Percentiles rank a stretch among this genome's conserved stretches.
Conservation (phyloP, 306 rosid genomes). For the Gillenia trifoliata region DNA sequence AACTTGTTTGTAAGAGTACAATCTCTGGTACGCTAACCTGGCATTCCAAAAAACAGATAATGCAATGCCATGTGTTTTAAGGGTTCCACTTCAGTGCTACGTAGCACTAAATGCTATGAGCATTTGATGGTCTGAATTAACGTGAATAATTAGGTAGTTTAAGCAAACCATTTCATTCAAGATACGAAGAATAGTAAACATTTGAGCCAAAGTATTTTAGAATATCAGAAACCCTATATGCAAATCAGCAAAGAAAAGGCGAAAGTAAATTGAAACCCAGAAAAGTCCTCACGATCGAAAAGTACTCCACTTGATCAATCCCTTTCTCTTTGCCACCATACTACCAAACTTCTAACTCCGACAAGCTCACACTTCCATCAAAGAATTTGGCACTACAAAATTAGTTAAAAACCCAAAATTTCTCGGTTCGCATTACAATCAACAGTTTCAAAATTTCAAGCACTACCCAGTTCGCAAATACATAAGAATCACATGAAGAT, state of each 20-base stretch:
- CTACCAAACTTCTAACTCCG: not conserved
- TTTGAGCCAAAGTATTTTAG: too few relatives aligned
- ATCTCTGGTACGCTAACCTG: too few relatives aligned
- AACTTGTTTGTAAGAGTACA: too few relatives aligned
- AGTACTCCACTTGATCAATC: not conserved
- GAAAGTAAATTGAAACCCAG: not conserved
- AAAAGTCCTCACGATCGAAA: not conserved
- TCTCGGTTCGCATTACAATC: not conserved
- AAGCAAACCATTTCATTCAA: not conserved
- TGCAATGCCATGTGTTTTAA: too few relatives aligned
- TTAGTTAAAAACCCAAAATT: not conserved
- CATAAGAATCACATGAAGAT: not conserved
- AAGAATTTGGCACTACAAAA: not conserved
- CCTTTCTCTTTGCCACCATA: not conserved
- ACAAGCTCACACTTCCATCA: not conserved
- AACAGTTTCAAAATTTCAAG: not conserved
- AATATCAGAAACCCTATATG: not conserved
- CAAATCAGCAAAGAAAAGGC: not conserved
- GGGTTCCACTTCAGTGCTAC: too few relatives aligned
- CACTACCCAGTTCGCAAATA: constrained; percentile 3
- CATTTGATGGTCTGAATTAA: too few relatives aligned
- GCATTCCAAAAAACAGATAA: too few relatives aligned
- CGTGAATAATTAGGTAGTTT: not conserved
- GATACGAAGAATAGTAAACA: too few relatives aligned
- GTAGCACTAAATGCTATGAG: too few relatives aligned